Evolutionary conservation across 805 yeast genomes (phyloP).

Genomic region (Yarrowia osloensis): DNA sequence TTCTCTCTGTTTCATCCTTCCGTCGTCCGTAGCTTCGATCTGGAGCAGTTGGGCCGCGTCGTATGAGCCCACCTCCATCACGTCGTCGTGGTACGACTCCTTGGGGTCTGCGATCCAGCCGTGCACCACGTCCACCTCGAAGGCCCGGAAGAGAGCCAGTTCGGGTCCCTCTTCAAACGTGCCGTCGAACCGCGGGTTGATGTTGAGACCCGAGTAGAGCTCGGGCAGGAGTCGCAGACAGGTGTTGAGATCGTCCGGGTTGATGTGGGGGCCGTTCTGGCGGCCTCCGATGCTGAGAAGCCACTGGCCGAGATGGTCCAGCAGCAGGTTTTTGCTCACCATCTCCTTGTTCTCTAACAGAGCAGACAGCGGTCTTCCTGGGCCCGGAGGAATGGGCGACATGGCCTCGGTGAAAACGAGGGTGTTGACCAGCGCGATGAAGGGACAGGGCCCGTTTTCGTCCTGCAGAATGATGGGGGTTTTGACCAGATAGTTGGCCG

Average conservation of each 20-base stretch:
- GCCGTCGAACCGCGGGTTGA: constrained; percentile 71
- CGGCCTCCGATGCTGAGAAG: constrained; percentile 2
- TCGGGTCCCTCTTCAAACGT: constrained; percentile 52
- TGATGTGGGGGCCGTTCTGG: not conserved
- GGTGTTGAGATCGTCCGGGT: constrained; percentile 44
- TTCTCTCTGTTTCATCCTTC: constrained; percentile 34
- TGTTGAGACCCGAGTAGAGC: constrained; percentile 67
- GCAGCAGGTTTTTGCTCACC: constrained; percentile 17
- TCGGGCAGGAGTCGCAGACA: constrained; percentile 61
- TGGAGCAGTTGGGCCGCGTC: constrained; percentile 63
- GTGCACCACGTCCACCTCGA: constrained; percentile 66
- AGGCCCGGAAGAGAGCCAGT: constrained; percentile 57
- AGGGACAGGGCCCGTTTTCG: constrained; percentile 84
- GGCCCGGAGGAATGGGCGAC: constrained; percentile 4
- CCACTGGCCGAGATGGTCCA: constrained; percentile 16
- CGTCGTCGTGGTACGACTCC: constrained; percentile 40
- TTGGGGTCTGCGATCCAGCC: constrained; percentile 74
- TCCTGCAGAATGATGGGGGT: constrained; percentile 66
- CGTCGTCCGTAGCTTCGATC: constrained; percentile 49
- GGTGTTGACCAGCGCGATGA: constrained; percentile 74
- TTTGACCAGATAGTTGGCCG: constrained; percentile 8
- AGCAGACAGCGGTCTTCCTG: constrained; percentile 1
- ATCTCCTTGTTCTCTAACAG: constrained; percentile 18
- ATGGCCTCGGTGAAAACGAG: constrained; percentile 50
- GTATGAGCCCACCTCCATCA: constrained; percentile 49